Evolutionary conservation across 331 rosid species (phyloP).

Genomic region (Acacia pycnantha): DNA sequence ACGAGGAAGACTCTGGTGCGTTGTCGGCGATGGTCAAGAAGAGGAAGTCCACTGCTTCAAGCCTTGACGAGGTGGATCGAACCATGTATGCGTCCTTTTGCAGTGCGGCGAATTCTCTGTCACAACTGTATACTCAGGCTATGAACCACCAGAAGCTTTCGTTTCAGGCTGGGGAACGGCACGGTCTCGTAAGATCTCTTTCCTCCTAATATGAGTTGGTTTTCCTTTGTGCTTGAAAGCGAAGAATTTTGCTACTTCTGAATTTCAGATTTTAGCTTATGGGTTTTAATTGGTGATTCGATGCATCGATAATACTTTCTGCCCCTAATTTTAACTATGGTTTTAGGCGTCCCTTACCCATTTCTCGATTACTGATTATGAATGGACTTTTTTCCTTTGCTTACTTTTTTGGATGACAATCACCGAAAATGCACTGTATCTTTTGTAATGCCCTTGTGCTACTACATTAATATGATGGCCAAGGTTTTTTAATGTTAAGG

Average conservation of each 20-base stretch:
- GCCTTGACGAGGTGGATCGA: conserved; percentile 60
- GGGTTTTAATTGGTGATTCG: neutral
- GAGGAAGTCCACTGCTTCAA: conserved; percentile 51
- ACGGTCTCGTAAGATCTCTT: conserved; percentile 38
- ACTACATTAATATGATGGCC: neutral
- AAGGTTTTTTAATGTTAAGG: neutral
- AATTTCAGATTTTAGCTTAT: neutral
- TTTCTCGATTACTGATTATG: neutral
- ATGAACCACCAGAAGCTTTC: conserved; percentile 55
- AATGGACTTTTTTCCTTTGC: neutral
- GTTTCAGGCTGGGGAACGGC: conserved; percentile 60
- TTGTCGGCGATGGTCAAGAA: conserved; percentile 44
- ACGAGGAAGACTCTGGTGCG: neutral
- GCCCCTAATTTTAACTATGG: neutral
- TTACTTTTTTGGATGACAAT: neutral
- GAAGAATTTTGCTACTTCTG: neutral
- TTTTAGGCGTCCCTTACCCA: neutral
- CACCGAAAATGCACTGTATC: neutral
- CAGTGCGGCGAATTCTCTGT: conserved; percentile 56
- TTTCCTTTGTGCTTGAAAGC: neutral
- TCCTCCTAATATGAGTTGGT: neutral
- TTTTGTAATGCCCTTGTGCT: neutral
- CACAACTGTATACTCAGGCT: conserved; percentile 51
- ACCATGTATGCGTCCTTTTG: conserved; percentile 53
- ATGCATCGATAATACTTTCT: neutral